phyloP scores from a whole-genome alignment of 371 early-diverging fungal species.

The Smittium culicis region DNA sequence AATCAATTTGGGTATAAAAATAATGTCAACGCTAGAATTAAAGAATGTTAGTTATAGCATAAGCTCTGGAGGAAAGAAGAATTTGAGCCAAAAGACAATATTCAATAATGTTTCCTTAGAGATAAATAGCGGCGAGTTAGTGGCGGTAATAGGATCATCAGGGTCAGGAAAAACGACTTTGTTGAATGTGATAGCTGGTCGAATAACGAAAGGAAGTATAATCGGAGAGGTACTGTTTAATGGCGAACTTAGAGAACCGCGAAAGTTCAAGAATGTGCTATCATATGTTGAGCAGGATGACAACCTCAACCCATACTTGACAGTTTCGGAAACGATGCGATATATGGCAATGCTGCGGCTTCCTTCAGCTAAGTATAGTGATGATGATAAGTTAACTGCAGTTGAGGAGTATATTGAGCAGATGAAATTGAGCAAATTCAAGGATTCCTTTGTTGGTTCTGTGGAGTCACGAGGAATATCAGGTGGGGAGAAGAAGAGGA shows the following conservation, averaged over 20 bases:
- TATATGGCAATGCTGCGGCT: constrained; percentile 56
- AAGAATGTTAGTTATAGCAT: not conserved
- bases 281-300: constrained; percentile 37
- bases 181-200: constrained; percentile 41
- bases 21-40: not conserved
- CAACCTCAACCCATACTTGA: constrained; percentile 32
- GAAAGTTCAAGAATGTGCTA: constrained; percentile 43
- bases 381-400: constrained; percentile 29
- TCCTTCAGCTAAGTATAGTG: constrained; percentile 35
- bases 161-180: constrained; percentile 64
- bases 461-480: constrained; percentile 49
- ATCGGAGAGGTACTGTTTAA: constrained; percentile 46
- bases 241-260: constrained; percentile 39
- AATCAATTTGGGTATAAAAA: no score
- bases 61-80: not conserved
- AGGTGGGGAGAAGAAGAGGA: constrained; percentile 81
- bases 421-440: not conserved
- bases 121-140: constrained; percentile 37
- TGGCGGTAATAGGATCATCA: constrained; percentile 62
- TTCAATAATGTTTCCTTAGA: constrained; percentile 20
- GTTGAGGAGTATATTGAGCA: not conserved
- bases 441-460: constrained; percentile 12
- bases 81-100: not conserved
- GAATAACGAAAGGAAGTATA: constrained; percentile 41
- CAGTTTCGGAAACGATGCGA: constrained; percentile 38